phyloP scores from a whole-genome alignment of 2,329 filamentous ascomycete species.

The Akanthomyces dipterigenus region DNA sequence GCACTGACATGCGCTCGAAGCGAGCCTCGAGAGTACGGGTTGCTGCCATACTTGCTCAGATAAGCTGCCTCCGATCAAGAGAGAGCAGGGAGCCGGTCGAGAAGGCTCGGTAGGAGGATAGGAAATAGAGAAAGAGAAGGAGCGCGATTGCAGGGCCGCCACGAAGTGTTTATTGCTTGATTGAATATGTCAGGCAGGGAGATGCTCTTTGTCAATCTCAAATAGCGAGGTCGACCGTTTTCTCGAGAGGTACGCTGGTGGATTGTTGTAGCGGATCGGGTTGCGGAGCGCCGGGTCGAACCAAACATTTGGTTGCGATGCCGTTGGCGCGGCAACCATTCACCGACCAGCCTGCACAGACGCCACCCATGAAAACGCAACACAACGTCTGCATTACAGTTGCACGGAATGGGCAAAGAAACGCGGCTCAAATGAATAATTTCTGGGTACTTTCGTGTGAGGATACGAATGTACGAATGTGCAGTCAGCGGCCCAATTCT shows the following conservation, averaged over 20 bases:
- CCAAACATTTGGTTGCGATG: constrained; percentile 2
- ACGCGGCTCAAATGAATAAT: too few relatives aligned
- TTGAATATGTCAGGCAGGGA: background rate
- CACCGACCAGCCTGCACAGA: background rate
- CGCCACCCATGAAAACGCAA: too few relatives aligned
- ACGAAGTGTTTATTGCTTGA: background rate
- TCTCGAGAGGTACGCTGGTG: background rate
- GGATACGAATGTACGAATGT: too few relatives aligned
- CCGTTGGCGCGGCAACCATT: constrained; percentile 2
- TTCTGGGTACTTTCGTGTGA: too few relatives aligned
- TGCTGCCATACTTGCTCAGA: constrained; percentile 36
- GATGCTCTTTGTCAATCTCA: background rate
- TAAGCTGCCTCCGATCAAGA: background rate
- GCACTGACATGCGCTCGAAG: constrained; percentile 83
- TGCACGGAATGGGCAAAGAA: too few relatives aligned
- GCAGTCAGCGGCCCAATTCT: too few relatives aligned
- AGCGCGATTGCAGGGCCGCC: background rate
- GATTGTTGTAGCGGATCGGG: background rate
- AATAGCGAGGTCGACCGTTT: background rate
- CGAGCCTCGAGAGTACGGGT: constrained; percentile 74
- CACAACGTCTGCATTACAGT: too few relatives aligned
- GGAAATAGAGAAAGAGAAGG: background rate
- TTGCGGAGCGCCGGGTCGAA: background rate
- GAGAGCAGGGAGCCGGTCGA: background rate
- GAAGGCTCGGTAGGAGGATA: background rate